These are phyloP conservation scores for Senna tora DNA, from an alignment of 306 rosid genomes.

Conservation along the genomic window DNA sequence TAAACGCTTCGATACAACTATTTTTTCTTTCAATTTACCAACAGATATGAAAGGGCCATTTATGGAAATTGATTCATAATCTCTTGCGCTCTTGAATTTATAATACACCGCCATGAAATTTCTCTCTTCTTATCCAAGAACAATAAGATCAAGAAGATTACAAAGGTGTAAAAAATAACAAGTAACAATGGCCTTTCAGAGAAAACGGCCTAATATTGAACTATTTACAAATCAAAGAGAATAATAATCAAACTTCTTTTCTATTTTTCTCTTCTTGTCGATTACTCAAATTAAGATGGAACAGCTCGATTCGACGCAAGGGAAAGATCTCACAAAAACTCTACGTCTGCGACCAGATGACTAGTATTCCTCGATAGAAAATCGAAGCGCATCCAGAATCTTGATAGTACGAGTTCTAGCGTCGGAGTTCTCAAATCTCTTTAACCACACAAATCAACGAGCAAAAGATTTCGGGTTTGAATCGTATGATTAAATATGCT, in stretches of 20 bases:
- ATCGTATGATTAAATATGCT: no score
- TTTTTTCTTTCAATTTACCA: slow-evolving; percentile 97
- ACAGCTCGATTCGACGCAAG: slow-evolving; percentile 70
- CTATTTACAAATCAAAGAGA: slow-evolving; percentile 59
- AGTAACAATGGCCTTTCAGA: slow-evolving; percentile 59
- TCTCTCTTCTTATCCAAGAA: slow-evolving; percentile 51
- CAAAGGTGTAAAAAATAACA: slow-evolving; percentile 49
- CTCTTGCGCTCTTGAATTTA: slow-evolving; percentile 99
- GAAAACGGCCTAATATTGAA: slow-evolving; percentile 67
- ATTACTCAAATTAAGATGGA: slow-evolving; percentile 54
- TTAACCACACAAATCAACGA: no score
- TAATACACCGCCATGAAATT: slow-evolving; percentile 95
- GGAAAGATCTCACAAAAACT: slow-evolving; percentile 42
- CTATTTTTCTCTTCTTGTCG: slow-evolving; percentile 40
- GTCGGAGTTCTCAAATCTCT: not conserved
- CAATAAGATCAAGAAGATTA: slow-evolving; percentile 47
- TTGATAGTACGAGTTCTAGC: not conserved
- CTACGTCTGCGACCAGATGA: slow-evolving; percentile 39
- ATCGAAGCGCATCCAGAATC: not conserved
- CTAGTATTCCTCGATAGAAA: slow-evolving; percentile 1
- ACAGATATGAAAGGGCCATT: slow-evolving; percentile 98
- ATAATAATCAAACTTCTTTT: slow-evolving; percentile 62
- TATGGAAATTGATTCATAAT: slow-evolving; percentile 96
- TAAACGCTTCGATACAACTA: slow-evolving; percentile 93
- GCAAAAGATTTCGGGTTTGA: no score